Conservation (phyloP, 768 basidiomycete genomes). For the Pseudohyphozyma bogoriensis region DNA sequence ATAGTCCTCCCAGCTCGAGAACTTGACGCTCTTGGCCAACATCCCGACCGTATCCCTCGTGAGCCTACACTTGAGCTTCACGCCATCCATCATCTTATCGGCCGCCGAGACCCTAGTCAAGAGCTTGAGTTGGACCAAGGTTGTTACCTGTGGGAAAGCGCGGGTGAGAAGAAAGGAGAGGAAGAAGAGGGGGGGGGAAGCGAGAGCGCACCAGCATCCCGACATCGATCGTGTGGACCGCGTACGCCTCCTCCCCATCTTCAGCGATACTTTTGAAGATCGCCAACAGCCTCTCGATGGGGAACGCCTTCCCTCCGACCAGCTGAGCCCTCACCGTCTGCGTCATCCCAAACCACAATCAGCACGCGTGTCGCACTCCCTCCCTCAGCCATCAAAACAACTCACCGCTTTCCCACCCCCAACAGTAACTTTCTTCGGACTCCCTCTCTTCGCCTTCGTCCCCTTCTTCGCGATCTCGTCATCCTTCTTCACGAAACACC, state of each 20-base stretch:
- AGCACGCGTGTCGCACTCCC: too few species aligned
- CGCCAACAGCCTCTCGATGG: constrained; percentile 38
- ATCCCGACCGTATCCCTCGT: constrained; percentile 13
- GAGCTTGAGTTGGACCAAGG: constrained; percentile 16
- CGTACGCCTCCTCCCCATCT: constrained; percentile 4
- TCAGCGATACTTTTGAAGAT: constrained; percentile 35
- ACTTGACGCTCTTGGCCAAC: constrained; percentile 8
- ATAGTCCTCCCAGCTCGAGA: too few species aligned
- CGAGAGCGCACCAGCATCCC: constrained; percentile 1
- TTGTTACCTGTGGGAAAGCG: constrained; percentile 10
- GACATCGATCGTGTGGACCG: background rate
- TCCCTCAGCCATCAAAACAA: too few species aligned
- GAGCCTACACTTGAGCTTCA: constrained; percentile 23
- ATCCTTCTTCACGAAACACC: constrained; percentile 37
- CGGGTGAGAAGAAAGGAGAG: background rate
- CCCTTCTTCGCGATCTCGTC: constrained; percentile 24
- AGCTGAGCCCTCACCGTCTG: background rate
- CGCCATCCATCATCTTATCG: constrained; percentile 22
- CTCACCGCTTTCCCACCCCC: too few species aligned
- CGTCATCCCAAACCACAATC: too few species aligned
- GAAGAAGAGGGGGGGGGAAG: background rate
- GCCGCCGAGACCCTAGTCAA: constrained; percentile 9
- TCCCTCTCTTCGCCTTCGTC: constrained; percentile 5
- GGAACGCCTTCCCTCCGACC: constrained; percentile 34
- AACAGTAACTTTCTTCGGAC: background rate